These are phyloP conservation scores for Carex arenaria DNA, from an alignment of 202 grass and related monocot genomes.

Conservation along the genomic window DNA sequence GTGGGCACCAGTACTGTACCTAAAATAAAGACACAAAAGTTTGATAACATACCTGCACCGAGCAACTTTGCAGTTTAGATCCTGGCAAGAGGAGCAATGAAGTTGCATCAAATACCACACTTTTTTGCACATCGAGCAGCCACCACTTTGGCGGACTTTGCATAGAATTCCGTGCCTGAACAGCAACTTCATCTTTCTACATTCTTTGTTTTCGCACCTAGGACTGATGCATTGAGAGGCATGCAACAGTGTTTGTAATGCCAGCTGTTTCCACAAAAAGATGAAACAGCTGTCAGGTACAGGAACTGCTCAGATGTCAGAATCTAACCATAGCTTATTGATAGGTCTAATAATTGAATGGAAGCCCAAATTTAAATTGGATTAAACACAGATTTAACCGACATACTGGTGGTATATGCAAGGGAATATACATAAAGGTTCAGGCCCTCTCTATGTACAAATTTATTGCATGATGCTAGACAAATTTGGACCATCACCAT, in stretches of 20 bases:
- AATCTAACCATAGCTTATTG: not conserved
- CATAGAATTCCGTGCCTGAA: constrained; percentile 59
- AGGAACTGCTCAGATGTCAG: not conserved
- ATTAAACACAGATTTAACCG: not conserved
- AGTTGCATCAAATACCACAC: constrained; percentile 53
- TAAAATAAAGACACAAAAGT: not conserved
- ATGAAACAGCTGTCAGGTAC: constrained; percentile 11
- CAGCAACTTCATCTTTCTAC: constrained; percentile 44
- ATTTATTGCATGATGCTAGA: not conserved
- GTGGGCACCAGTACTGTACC: not conserved
- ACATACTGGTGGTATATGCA: not conserved
- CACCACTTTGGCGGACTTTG: constrained; percentile 27
- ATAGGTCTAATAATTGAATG: not conserved
- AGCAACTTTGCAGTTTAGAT: constrained; percentile 4
- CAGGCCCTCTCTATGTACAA: not conserved
- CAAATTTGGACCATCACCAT: not conserved
- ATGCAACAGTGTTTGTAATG: constrained; percentile 48
- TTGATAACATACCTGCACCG: constrained; percentile 19
- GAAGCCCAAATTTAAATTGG: constrained; percentile 11
- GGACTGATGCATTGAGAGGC: constrained; percentile 46
- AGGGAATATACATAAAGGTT: not conserved
- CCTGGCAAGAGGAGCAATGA: constrained; percentile 33
- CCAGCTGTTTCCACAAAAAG: constrained; percentile 42
- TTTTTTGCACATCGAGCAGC: constrained; percentile 43
- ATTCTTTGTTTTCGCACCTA: constrained; percentile 30